Evolutionary conservation across 2,329 filamentous ascomycete genomes (phyloP).

Genomic region (Fusarium pilosicola): DNA sequence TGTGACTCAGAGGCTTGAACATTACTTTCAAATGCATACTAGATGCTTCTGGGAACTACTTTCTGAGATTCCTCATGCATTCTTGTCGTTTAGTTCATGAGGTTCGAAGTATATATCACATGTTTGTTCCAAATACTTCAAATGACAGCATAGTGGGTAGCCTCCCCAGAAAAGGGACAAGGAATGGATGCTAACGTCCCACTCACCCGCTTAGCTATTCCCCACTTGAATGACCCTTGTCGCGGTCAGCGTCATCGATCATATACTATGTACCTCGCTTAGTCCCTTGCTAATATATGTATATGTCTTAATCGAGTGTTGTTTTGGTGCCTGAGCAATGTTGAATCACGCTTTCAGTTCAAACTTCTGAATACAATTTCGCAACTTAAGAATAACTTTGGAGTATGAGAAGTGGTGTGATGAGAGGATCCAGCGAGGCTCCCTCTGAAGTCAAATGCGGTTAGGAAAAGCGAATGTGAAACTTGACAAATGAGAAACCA

Average conservation of each 20-base stretch:
- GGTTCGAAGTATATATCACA: constrained; percentile 15
- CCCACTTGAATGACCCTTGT: constrained; percentile 32
- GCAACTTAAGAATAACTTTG: neutral
- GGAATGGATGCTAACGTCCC: constrained; percentile 28
- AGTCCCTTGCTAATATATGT: neutral
- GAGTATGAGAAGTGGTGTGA: neutral
- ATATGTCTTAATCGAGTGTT: constrained; percentile 10
- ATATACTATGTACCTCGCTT: constrained; percentile 26
- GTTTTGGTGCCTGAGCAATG: neutral
- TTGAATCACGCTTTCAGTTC: neutral
- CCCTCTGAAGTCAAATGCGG: neutral
- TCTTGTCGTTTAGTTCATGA: constrained; percentile 8
- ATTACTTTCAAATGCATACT: neutral
- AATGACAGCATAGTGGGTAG: constrained; percentile 34
- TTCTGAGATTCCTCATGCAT: neutral
- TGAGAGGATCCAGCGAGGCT: neutral
- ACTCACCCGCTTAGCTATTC: constrained; percentile 28
- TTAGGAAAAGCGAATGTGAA: constrained; percentile 2
- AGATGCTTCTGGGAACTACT: neutral
- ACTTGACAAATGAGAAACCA: neutral
- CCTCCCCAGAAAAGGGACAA: constrained; percentile 33
- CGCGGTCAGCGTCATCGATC: constrained; percentile 32
- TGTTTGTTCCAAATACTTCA: constrained; percentile 6
- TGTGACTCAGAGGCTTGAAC: constrained; percentile 3
- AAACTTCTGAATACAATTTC: neutral